These are phyloP conservation scores for Kodamaea kaohsiungensis DNA, from an alignment of 805 yeast species.

Conservation along the genomic window DNA sequence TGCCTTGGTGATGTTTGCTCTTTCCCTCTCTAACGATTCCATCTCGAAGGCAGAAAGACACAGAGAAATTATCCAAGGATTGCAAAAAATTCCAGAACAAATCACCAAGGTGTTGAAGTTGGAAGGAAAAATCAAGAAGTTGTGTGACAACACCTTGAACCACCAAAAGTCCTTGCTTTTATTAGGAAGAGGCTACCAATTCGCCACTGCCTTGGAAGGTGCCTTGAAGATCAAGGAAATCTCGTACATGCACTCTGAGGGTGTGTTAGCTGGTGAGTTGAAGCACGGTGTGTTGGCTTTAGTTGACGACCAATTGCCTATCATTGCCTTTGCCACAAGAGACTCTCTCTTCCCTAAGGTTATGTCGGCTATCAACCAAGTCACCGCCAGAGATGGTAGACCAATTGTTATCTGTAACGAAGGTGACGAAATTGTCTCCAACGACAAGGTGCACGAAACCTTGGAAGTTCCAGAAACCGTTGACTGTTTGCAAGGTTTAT, in stretches of 20 bases:
- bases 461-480: slow-evolving; percentile 94
- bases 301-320: slow-evolving; percentile 91
- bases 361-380: slow-evolving; percentile 94
- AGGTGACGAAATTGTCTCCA: slow-evolving; percentile 65
- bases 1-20: slow-evolving; percentile 95
- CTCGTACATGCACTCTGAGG: slow-evolving; percentile 98
- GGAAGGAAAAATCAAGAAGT: slow-evolving; percentile 69
- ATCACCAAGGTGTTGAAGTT: slow-evolving; percentile 74
- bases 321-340: slow-evolving; percentile 93
- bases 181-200: slow-evolving; percentile 97
- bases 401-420: slow-evolving; percentile 90
- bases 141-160: slow-evolving; percentile 73
- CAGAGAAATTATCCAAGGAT: slow-evolving; percentile 80
- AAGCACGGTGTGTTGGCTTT: slow-evolving; percentile 98
- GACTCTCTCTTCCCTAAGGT: slow-evolving; percentile 96
- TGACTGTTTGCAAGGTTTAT: slow-evolving; percentile 95
- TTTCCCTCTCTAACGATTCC: slow-evolving; percentile 91
- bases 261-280: slow-evolving; percentile 98
- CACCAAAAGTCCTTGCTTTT: slow-evolving; percentile 84
- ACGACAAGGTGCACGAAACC: slow-evolving; percentile 60
- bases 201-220: slow-evolving; percentile 96
- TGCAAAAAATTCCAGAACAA: slow-evolving; percentile 81
- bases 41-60: slow-evolving; percentile 77
- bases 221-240: slow-evolving; percentile 98
- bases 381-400: slow-evolving; percentile 94